A percentile compares a stretch with the other conserved stretches of the same genome.
Conservation (phyloP, 441 rosid genomes). For the Bocquillonia castaneifolia region DNA sequence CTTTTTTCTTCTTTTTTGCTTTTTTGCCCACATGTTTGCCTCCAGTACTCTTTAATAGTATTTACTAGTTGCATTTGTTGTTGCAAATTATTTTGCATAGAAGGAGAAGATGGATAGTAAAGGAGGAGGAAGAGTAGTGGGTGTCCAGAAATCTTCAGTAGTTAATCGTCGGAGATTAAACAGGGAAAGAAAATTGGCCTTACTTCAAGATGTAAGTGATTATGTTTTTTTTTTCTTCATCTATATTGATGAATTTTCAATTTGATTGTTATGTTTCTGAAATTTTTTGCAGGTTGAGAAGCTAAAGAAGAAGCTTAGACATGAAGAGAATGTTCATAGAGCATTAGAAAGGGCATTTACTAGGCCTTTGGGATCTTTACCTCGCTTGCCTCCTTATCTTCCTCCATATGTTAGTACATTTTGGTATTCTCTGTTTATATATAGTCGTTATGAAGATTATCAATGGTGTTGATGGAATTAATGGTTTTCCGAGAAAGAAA, state of each 20-base stretch:
- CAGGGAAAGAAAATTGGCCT: constrained; percentile 68
- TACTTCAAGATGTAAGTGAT: constrained; percentile 68
- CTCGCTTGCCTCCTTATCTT: constrained; percentile 85
- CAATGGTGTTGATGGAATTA: background rate
- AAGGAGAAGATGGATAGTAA: constrained; percentile 45
- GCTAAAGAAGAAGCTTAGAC: constrained; percentile 81
- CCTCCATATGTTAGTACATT: constrained; percentile 63
- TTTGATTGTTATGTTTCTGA: constrained; percentile 14
- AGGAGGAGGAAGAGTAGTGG: constrained; percentile 37
- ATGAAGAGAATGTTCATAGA: constrained; percentile 92
- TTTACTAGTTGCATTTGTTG: constrained; percentile 16
- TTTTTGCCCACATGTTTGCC: background rate
- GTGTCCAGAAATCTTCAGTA: constrained; percentile 42
- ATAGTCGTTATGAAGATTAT: background rate
- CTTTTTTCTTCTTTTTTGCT: background rate
- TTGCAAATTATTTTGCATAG: constrained; percentile 32
- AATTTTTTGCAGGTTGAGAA: constrained; percentile 71
- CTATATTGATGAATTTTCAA: background rate
- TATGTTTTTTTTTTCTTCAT: background rate
- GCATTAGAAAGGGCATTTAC: constrained; percentile 89
- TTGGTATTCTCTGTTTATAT: constrained; percentile 5
- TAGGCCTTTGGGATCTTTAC: constrained; percentile 89
- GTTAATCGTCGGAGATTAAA: constrained; percentile 52
- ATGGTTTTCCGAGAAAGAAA: background rate
- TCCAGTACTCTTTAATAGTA: constrained; percentile 14